Conservation (phyloP, 768 basidiomycete genomes). For the Rhodocollybia butyracea region DNA sequence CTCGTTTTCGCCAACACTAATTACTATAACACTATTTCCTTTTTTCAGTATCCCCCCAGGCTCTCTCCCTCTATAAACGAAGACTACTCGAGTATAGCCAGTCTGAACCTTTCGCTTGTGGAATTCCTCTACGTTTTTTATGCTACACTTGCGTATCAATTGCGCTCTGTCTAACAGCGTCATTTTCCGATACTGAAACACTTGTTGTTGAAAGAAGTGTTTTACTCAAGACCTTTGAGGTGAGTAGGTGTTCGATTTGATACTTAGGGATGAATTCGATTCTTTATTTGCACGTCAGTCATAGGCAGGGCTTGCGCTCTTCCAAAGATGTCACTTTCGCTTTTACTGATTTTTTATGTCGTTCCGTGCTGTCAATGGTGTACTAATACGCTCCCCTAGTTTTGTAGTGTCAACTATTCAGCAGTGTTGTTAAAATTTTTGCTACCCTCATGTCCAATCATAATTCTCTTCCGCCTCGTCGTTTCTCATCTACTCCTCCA, state of each 20-base stretch:
- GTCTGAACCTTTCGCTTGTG: too few species aligned
- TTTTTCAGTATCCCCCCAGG: too few species aligned
- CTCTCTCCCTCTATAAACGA: too few species aligned
- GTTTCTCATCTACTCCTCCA: conserved; percentile 30
- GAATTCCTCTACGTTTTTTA: too few species aligned
- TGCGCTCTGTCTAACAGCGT: too few species aligned
- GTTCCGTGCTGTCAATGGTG: background rate
- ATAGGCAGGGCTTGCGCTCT: conserved; percentile 29
- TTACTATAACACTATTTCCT: too few species aligned
- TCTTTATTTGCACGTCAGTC: conserved; percentile 68
- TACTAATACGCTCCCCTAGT: background rate
- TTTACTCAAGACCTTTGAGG: background rate
- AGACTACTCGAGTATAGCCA: too few species aligned
- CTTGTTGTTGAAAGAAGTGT: too few species aligned
- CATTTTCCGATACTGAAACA: too few species aligned
- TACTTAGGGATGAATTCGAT: conserved; percentile 37
- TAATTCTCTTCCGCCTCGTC: conserved; percentile 29
- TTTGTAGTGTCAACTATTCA: conserved; percentile 2
- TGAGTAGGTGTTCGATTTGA: background rate
- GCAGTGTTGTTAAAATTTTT: background rate
- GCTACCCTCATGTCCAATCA: conserved; percentile 3
- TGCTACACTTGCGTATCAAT: too few species aligned
- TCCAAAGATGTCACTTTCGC: conserved; percentile 37
- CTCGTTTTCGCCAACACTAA: too few species aligned
- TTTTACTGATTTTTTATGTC: conserved; percentile 35